phyloP scores from a whole-genome alignment of 495 filamentous ascomycete species.

The Podospora pseudocomata region DNA sequence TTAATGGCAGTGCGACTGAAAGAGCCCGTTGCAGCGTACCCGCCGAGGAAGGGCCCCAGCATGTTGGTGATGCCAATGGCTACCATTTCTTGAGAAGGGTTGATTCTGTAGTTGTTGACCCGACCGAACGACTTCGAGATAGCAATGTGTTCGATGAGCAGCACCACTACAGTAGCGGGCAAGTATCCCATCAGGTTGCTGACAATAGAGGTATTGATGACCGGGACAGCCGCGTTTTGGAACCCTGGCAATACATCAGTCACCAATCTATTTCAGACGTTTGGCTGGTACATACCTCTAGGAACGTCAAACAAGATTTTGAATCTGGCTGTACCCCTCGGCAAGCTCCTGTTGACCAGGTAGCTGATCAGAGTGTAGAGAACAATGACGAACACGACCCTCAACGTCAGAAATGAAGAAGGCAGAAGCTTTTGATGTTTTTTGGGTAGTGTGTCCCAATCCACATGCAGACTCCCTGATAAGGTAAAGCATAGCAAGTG shows the following conservation, averaged over 20 bases:
- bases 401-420: slow-evolving; percentile 89
- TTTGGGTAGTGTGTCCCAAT: slow-evolving; percentile 65
- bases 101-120: slow-evolving; percentile 96
- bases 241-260: slow-evolving; percentile 54
- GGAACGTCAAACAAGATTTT: slow-evolving; percentile 73
- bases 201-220: slow-evolving; percentile 47
- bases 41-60: slow-evolving; percentile 89
- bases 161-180: slow-evolving; percentile 67
- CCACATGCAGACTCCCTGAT: slow-evolving; percentile 69
- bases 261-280: background rate
- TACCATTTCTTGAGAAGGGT: slow-evolving; percentile 94
- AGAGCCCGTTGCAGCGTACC: slow-evolving; percentile 90
- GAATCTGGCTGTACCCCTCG: slow-evolving; percentile 51
- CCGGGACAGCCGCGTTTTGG: slow-evolving; percentile 73
- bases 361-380: slow-evolving; percentile 93
- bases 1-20: slow-evolving; percentile 98
- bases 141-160: slow-evolving; percentile 94
- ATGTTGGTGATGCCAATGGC: slow-evolving; percentile 92
- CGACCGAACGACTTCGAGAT: slow-evolving; percentile 97
- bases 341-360: slow-evolving; percentile 62
- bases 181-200: slow-evolving; percentile 35
- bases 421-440: slow-evolving; percentile 65
- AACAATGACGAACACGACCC: slow-evolving; percentile 88
- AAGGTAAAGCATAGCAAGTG: slow-evolving; percentile 75
- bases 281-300: slow-evolving; percentile 47